Conservation (phyloP, 2,329 filamentous ascomycete genomes). For the Ophiostoma fasciatum region DNA sequence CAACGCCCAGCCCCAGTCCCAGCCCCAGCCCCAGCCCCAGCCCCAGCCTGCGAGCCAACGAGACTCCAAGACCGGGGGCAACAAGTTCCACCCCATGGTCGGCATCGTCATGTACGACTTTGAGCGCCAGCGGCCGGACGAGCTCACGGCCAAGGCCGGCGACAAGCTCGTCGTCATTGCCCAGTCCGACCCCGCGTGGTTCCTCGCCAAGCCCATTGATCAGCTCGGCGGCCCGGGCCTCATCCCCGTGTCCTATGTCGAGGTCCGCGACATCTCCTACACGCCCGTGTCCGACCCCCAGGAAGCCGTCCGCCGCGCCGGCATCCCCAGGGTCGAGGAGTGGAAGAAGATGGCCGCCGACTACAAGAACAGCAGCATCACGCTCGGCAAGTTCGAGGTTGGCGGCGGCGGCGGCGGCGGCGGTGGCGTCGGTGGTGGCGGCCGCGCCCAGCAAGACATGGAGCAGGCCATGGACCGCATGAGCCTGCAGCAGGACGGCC, state of each 20-base stretch:
- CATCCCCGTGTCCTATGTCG: constrained; percentile 92
- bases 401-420: constrained; percentile 24
- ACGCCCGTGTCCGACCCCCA: constrained; percentile 67
- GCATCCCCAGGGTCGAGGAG: constrained; percentile 89
- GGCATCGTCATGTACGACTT: constrained; percentile 97
- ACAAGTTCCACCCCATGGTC: constrained; percentile 64
- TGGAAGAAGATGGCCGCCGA: constrained; percentile 99
- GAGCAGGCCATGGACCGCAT: constrained; percentile 63
- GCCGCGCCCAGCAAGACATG: constrained; percentile 38
- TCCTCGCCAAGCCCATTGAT: constrained; percentile 97
- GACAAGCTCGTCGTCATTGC: constrained; percentile 98
- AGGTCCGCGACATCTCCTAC: constrained; percentile 91
- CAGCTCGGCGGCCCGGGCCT: constrained; percentile 87
- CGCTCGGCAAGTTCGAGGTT: constrained; percentile 74
- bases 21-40: constrained; percentile 14
- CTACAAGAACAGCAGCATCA: constrained; percentile 98
- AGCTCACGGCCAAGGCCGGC: constrained; percentile 85
- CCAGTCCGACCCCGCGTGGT: constrained; percentile 97
- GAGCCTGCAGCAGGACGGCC: constrained; percentile 47
- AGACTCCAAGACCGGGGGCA: constrained; percentile 32
- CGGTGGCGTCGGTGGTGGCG: no score
- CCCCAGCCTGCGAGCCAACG: constrained; percentile 25
- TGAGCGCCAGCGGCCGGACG: constrained; percentile 84
- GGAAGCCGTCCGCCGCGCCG: constrained; percentile 74
- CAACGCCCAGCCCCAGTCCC: constrained; percentile 54